Percentiles rank a stretch among this genome's conserved stretches.
These are phyloP conservation scores for Daphne laureola DNA, from an alignment of 441 rosid genomes.

Conservation along the genomic window DNA sequence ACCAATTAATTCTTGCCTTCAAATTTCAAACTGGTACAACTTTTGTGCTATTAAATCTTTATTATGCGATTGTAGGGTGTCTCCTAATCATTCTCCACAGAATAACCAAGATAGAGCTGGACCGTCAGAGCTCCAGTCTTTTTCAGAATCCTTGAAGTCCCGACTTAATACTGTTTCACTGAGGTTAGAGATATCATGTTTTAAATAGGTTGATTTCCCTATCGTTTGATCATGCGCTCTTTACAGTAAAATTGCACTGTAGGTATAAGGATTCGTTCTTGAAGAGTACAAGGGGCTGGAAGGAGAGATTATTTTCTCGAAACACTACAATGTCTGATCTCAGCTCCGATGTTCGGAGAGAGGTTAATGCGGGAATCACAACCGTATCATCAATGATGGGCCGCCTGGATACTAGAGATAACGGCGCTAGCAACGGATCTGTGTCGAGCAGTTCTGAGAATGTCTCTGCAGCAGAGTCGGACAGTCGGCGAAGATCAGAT, in stretches of 20 bases:
- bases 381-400: constrained; percentile 66
- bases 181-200: constrained; percentile 29
- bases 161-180: constrained; percentile 64
- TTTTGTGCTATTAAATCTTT: not conserved
- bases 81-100: constrained; percentile 48
- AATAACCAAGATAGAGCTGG: constrained; percentile 74
- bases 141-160: constrained; percentile 76
- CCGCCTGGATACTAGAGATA: constrained; percentile 38
- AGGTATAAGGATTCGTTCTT: constrained; percentile 71
- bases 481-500: constrained; percentile 23
- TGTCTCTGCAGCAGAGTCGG: constrained; percentile 20
- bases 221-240: not conserved
- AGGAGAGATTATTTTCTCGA: constrained; percentile 58
- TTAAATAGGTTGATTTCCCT: not conserved
- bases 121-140: constrained; percentile 72
- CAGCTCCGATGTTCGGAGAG: constrained; percentile 60
- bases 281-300: constrained; percentile 70
- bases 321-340: constrained; percentile 40
- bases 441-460: constrained; percentile 27
- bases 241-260: not conserved
- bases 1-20: no score
- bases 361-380: constrained; percentile 56
- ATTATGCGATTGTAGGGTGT: constrained; percentile 24
- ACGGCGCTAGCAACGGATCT: constrained; percentile 24
- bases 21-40: no score